A percentile compares a stretch with the other conserved stretches of the same genome.
Conservation (phyloP, 208 protist genomes). For the Baffinella frigidus region DNA sequence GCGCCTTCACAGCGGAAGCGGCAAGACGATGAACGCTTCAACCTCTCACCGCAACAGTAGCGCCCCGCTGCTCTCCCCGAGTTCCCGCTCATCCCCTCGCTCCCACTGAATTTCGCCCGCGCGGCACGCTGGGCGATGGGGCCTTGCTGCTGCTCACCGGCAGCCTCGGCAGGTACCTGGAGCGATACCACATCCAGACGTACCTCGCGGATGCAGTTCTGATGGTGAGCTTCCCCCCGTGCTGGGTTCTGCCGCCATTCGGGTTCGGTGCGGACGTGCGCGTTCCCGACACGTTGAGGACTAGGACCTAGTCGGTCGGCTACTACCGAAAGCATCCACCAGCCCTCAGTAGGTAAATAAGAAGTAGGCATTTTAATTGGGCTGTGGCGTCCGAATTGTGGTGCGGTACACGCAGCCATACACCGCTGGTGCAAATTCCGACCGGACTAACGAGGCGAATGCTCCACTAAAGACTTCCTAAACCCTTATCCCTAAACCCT, state of each 20-base stretch:
- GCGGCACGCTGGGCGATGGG: background rate
- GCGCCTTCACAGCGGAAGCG: background rate
- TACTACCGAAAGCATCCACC: no score
- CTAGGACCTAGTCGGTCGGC: no score
- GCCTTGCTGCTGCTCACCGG: background rate
- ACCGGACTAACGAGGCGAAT: no score
- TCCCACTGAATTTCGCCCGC: background rate
- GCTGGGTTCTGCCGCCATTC: no score
- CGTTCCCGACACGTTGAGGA: no score
- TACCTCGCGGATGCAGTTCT: background rate
- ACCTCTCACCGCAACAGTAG: background rate
- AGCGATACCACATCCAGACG: conserved; percentile 29
- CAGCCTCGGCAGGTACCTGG: no score
- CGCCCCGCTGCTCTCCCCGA: background rate
- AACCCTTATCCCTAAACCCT: no score
- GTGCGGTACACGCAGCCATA: background rate
- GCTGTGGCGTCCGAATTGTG: background rate
- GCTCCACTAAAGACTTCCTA: no score
- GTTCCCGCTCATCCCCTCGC: background rate
- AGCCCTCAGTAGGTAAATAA: background rate
- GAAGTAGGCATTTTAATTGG: background rate
- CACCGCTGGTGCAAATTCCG: no score
- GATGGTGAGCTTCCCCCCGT: background rate
- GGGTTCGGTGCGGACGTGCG: background rate
- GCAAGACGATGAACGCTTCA: conserved; percentile 41